Conservation (phyloP, 495 filamentous ascomycete species). For the Penicillium cataractarum region DNA sequence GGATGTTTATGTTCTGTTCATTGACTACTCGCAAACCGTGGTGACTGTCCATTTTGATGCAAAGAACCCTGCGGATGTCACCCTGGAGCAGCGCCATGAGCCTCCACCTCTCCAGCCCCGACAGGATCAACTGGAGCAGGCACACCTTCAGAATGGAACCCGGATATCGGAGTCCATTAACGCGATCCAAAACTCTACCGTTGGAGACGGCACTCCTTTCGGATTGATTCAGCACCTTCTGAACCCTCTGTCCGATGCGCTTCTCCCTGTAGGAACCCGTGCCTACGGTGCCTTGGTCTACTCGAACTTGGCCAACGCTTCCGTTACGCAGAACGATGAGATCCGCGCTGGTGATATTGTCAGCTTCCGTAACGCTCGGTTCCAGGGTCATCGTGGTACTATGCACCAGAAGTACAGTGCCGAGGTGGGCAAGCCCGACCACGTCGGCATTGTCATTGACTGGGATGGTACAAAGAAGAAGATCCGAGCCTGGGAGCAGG, state of each 20-base stretch:
- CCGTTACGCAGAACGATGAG: constrained; percentile 86
- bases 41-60: constrained; percentile 81
- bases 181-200: constrained; percentile 72
- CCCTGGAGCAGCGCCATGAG: constrained; percentile 86
- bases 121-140: constrained; percentile 92
- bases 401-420: constrained; percentile 92
- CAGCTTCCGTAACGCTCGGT: constrained; percentile 89
- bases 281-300: constrained; percentile 93
- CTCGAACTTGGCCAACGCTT: constrained; percentile 90
- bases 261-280: constrained; percentile 81
- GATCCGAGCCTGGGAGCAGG: constrained; percentile 93
- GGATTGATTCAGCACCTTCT: constrained; percentile 79
- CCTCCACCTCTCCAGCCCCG: constrained; percentile 77
- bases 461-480: constrained; percentile 99
- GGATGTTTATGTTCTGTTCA: constrained; percentile 82
- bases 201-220: constrained; percentile 81
- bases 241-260: constrained; percentile 67
- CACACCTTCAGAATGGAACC: constrained; percentile 74
- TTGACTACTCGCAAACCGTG: constrained; percentile 95
- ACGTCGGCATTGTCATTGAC: constrained; percentile 94
- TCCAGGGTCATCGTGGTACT: constrained; percentile 92
- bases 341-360: constrained; percentile 94
- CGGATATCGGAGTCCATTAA: constrained; percentile 70
- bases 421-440: constrained; percentile 90
- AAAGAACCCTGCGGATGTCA: constrained; percentile 68